Percentiles rank a stretch among this genome's conserved stretches.
phyloP scores from a whole-genome alignment of 208 protist genomes.

The Jaenimonas drosophilae region DNA sequence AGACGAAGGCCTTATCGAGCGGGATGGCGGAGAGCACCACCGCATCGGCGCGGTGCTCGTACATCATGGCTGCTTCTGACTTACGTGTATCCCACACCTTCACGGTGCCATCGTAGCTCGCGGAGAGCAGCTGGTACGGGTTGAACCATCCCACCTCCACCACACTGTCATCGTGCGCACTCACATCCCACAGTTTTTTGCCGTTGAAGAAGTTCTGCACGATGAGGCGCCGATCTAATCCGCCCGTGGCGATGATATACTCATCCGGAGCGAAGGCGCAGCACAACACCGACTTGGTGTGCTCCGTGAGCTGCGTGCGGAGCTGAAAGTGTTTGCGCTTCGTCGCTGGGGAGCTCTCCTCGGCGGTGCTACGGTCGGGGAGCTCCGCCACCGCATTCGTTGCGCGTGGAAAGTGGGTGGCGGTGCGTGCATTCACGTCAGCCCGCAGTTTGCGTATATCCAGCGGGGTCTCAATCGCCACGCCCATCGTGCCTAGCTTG shows the following conservation, averaged over 20 bases:
- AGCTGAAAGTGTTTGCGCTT: slow-evolving; percentile 49
- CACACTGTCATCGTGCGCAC: slow-evolving; percentile 65
- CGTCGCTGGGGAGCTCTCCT: background rate
- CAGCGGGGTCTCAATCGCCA: slow-evolving; percentile 65
- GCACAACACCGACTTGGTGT: slow-evolving; percentile 75
- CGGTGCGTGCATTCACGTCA: slow-evolving; percentile 26
- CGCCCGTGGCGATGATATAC: slow-evolving; percentile 53
- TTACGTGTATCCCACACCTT: slow-evolving; percentile 75
- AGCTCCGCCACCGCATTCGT: slow-evolving; percentile 6
- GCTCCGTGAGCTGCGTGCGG: slow-evolving; percentile 51
- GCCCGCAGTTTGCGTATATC: slow-evolving; percentile 63
- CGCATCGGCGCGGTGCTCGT: slow-evolving; percentile 48
- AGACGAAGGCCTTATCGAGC: slow-evolving; percentile 59
- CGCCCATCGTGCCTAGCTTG: slow-evolving; percentile 59
- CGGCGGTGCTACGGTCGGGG: background rate
- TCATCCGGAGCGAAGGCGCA: slow-evolving; percentile 66
- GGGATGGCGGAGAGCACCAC: slow-evolving; percentile 64
- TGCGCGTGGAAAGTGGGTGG: slow-evolving; percentile 16
- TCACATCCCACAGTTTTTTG: slow-evolving; percentile 47
- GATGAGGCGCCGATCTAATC: slow-evolving; percentile 69
- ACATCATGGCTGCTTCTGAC: slow-evolving; percentile 21
- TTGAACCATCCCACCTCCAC: slow-evolving; percentile 72
- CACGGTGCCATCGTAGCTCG: slow-evolving; percentile 77
- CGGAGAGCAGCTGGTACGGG: slow-evolving; percentile 62
- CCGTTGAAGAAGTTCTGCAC: slow-evolving; percentile 74